Base-by-base conservation (phyloP, 495 filamentous ascomycete genomes). In the Neurospora discreta region DNA sequence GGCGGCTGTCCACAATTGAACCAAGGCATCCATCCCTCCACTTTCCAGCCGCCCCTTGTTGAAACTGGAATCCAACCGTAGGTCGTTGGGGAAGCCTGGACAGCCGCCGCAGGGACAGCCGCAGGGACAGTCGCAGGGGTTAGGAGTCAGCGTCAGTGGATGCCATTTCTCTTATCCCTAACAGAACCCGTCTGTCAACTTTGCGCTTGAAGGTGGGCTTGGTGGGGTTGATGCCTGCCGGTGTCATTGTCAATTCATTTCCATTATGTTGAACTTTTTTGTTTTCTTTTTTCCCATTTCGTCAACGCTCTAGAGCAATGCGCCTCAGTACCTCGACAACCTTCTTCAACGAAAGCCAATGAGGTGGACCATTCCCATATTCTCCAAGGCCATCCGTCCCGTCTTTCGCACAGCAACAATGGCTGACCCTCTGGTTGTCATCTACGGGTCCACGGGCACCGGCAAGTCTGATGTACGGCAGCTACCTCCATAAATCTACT, bases 371-470 rank as follows among this genome's bases (percentile, higher is more conserved):
- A 65, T 9, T 18, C 1, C 15, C 4, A 15, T 9, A 0, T 36
- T 60, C 26, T 39, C 44, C 33, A 33, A 75, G 67, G n/a, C 52
- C 68, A 20, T 40, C 52, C 38, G 70, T 68, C 18, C 52, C 52
- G 52, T 60, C 52, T 60, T 18, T 33, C 52, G 52, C 26, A 33
- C 15, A 65, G 26, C 52, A 65, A 71, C 30, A 41, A 76, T 20
- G 52, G 73, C 78, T 75, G 78, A 84, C 71, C 92, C 93, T 33
- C 84, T 98, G 71, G 88, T 99, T 74, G 89, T 92, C 42, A 88
- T 99, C 65, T 86, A 98, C 42, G 95, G 95, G 42, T 92, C 96
- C 42, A 99, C 95, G 43, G 95, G 96, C 71, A 98, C 95, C 6
- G 95, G 95, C 43, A 99, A 99, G 84, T 98, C 95, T n/a, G 92